Evolutionary conservation across 495 filamentous ascomycete genomes (phyloP), one percentile per base, ranked within the genome.

Genomic region (Penicillium desertorum): DNA sequence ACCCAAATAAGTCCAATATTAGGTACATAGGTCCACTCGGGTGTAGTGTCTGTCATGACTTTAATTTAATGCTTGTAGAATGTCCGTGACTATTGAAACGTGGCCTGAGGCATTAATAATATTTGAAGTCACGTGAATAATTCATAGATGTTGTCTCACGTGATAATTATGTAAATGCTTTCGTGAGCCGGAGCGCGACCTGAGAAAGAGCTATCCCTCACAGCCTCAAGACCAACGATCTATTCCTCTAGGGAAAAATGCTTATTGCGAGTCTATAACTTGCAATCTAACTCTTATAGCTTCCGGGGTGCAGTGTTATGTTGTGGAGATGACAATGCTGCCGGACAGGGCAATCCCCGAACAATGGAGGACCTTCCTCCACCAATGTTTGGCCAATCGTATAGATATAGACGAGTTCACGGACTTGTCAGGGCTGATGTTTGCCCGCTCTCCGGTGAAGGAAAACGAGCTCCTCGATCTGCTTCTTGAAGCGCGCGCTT

Each of bases 401-500:
- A 71, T 77, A 51, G 75, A 76, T 58, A 72, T 73, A 12, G 66
- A 70, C 16, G 73, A 77, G 34, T 79, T 79, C 67, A 71, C 63
- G 45, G 61, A 70, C 45, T 60, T 79, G 11, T 68, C 66, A 12
- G 69, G 65, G 29, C 57, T 78, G 34, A 66, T 79, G 39, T 62
- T 69, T 2, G 37, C 58, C 14, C 70, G 69, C 37, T 60, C 49
- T 12, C 72, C 72, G 1, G 56, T 79, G 10, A 58, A 69, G 7
- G 71, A 76, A 49, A 45, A 60, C 14, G 54, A 75, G 45, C 74
- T 90, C 43, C 78, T 87, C 55, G 81, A 87, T 54, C 63, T 88
- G 3, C 75, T 86, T 30, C 71, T 90, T 6, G 78, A 77, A 23
- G 82, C 84, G 2, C 79, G 79, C 25, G 65, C 69, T 14, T 64